These are phyloP conservation scores for Colletotrichum aenigma DNA, from an alignment of 2,329 filamentous ascomycete genomes.

Conservation along the genomic window DNA sequence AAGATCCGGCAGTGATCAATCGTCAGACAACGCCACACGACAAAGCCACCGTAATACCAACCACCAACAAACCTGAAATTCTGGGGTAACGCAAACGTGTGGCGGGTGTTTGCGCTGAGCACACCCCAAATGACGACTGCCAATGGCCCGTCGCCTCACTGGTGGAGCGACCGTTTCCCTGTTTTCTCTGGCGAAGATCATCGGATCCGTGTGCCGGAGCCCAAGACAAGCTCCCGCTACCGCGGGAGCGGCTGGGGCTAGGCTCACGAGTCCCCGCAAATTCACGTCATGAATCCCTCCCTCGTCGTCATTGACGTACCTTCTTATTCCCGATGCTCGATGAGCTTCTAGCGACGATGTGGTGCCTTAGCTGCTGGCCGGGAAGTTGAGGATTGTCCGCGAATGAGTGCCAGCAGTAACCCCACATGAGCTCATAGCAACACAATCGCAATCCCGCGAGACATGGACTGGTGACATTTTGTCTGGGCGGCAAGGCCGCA, in stretches of 20 bases:
- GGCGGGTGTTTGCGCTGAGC: not conserved
- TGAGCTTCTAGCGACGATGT: not conserved
- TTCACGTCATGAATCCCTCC: conserved; percentile 20
- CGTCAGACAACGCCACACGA: conserved; percentile 4
- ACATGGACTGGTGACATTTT: not conserved
- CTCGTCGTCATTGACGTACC: conserved; percentile 8
- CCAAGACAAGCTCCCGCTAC: conserved; percentile 4
- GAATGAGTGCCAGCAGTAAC: not conserved
- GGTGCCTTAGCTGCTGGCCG: not conserved
- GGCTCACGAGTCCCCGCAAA: not conserved
- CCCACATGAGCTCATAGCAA: conserved; percentile 21
- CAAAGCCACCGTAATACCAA: conserved; percentile 1
- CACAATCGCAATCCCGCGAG: not conserved
- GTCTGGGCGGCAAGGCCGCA: not conserved
- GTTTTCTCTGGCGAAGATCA: conserved; percentile 11
- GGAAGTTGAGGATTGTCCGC: not conserved
- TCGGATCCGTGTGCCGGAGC: conserved; percentile 19
- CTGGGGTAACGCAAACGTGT: conserved; percentile 3
- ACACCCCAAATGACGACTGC: conserved; percentile 15
- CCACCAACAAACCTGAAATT: not conserved
- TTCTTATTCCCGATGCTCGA: not conserved
- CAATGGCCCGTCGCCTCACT: not conserved
- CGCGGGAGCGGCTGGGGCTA: not conserved
- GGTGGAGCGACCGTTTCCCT: conserved; percentile 14
- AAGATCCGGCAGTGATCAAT: not conserved